Percentiles rank a stretch among this genome's conserved stretches.
Evolutionary conservation across 129 eudicot species (phyloP).

Genomic region (Saposhnikovia divaricata): DNA sequence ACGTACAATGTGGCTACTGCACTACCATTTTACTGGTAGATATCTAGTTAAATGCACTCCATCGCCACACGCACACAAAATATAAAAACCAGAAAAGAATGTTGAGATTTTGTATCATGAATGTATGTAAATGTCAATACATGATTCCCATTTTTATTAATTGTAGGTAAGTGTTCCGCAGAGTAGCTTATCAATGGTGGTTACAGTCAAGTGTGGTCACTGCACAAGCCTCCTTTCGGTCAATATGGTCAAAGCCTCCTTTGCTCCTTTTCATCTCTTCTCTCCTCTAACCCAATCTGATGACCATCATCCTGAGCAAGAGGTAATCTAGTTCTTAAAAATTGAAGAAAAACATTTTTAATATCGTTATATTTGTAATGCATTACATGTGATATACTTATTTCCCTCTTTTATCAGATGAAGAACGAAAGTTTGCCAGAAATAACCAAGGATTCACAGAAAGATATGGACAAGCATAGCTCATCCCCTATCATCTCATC

Average conservation of each 20-base stretch:
- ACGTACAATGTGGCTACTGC: conserved; percentile 82
- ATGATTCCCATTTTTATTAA: neutral
- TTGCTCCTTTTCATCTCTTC: conserved; percentile 54
- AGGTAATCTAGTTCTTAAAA: neutral
- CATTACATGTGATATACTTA: neutral
- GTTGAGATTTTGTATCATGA: neutral
- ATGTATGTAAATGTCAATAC: neutral
- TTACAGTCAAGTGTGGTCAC: conserved; percentile 80
- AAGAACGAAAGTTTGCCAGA: conserved; percentile 29
- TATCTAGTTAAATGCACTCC: too few species aligned
- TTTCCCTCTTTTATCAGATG: conserved; percentile 22
- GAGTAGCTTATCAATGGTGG: conserved; percentile 67
- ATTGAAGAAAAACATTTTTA: too few species aligned
- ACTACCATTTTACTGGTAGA: conserved; percentile 74
- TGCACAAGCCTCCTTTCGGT: conserved; percentile 77
- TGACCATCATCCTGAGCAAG: conserved; percentile 15
- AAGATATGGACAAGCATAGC: conserved; percentile 27
- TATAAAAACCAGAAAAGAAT: neutral
- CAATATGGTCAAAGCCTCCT: conserved; percentile 57
- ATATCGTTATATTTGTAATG: too few species aligned
- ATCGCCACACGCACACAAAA: neutral
- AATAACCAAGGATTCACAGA: conserved; percentile 24
- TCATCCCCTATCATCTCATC: conserved; percentile 42
- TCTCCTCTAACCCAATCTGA: conserved; percentile 39
- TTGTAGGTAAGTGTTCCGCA: conserved; percentile 75